A percentile compares a stretch with the other conserved stretches of the same genome.
These are phyloP conservation scores for Apiospora aurea DNA, from an alignment of 2,329 filamentous ascomycete genomes.

Conservation along the genomic window DNA sequence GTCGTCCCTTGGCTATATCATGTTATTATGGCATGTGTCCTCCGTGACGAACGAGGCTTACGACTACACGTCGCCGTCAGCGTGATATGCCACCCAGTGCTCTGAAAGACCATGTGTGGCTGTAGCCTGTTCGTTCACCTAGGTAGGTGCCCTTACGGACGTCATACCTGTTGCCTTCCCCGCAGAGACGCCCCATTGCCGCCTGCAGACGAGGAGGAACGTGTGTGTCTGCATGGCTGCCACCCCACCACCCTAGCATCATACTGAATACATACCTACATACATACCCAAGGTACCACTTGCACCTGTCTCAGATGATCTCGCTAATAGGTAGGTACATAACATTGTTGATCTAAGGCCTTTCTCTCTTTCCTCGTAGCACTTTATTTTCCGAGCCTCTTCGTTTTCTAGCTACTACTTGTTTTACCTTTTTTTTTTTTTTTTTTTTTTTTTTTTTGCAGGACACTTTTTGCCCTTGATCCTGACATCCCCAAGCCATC, in stretches of 20 bases:
- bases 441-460: background rate
- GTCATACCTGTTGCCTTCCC: slow-evolving; percentile 10
- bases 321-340: background rate
- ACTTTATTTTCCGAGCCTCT: background rate
- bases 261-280: background rate
- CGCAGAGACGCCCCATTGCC: slow-evolving; percentile 8
- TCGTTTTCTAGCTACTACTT: background rate
- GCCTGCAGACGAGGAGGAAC: background rate
- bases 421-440: background rate
- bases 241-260: slow-evolving; percentile 3
- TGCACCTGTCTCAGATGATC: slow-evolving; percentile 21
- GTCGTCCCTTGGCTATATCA: background rate
- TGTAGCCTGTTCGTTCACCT: slow-evolving; percentile 6
- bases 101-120: background rate
- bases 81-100: background rate
- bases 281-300: background rate
- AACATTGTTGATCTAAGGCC: background rate
- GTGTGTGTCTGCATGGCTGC: background rate
- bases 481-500: background rate
- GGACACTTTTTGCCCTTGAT: slow-evolving; percentile 11
- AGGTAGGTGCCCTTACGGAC: background rate
- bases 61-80: background rate
- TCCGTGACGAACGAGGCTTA: background rate
- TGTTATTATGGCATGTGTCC: background rate
- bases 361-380: background rate